Percentiles rank a stretch among this genome's conserved stretches.
These are phyloP conservation scores for Mortierella alpina DNA, from an alignment of 192 early-diverging fungal species.

Conservation along the genomic window DNA sequence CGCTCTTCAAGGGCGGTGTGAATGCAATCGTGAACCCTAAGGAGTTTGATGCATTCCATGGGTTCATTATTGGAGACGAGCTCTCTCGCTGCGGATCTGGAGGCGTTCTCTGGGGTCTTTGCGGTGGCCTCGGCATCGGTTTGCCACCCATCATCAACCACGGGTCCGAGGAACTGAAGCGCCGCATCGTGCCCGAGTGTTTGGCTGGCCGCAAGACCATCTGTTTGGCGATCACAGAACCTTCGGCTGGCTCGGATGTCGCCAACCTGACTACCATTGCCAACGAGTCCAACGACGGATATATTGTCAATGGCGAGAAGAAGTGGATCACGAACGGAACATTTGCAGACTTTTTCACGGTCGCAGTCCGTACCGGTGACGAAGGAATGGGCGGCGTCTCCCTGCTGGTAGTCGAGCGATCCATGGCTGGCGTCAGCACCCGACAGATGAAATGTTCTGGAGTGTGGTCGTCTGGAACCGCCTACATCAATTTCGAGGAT, in stretches of 20 bases:
- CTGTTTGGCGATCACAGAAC: conserved; percentile 86
- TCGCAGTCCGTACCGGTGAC: conserved; percentile 81
- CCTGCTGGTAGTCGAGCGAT: conserved; percentile 76
- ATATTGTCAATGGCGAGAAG: conserved; percentile 90
- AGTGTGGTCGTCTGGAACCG: conserved; percentile 84
- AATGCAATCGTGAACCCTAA: conserved; percentile 55
- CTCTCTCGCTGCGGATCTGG: conserved; percentile 83
- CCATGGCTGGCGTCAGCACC: conserved; percentile 78
- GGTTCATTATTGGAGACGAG: conserved; percentile 82
- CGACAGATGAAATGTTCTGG: conserved; percentile 87
- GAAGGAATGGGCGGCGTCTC: conserved; percentile 83
- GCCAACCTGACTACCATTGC: conserved; percentile 79
- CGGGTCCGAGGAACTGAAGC: conserved; percentile 74
- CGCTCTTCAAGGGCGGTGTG: conserved; percentile 32
- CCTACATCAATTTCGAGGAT: conserved; percentile 87
- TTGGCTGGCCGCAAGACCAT: conserved; percentile 81
- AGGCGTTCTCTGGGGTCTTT: conserved; percentile 83
- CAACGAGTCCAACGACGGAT: conserved; percentile 74
- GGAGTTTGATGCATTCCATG: conserved; percentile 76
- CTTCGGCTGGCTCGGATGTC: conserved; percentile 77
- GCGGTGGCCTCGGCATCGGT: conserved; percentile 80
- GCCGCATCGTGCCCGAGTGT: conserved; percentile 71
- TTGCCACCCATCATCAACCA: conserved; percentile 79
- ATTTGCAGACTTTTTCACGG: conserved; percentile 87
- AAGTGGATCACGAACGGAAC: conserved; percentile 87